These are phyloP conservation scores for Chionographis japonica DNA, from an alignment of 106 monocot genomes.

Conservation along the genomic window DNA sequence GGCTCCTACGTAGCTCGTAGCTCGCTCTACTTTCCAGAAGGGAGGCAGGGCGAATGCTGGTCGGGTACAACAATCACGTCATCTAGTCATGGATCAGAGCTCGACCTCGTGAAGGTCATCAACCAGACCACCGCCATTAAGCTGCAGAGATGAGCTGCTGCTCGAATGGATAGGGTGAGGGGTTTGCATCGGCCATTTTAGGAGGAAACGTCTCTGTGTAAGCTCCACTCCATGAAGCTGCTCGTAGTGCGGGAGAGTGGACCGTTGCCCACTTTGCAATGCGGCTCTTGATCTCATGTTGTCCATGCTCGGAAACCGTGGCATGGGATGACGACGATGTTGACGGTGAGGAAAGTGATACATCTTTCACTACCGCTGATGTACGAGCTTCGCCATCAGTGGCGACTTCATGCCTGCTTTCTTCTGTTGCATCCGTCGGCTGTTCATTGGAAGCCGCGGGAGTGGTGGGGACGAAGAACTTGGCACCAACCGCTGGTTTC, in stretches of 20 bases:
- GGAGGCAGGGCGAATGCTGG: too few species aligned
- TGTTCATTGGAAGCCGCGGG: slow-evolving; percentile 29
- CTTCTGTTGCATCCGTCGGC: slow-evolving; percentile 15
- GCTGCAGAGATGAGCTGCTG: slow-evolving; percentile 13
- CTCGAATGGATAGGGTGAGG: not conserved
- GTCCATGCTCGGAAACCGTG: slow-evolving; percentile 79
- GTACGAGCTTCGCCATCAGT: slow-evolving; percentile 22
- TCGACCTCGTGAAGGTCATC: slow-evolving; percentile 80
- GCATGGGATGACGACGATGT: too few species aligned
- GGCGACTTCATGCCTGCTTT: slow-evolving; percentile 14
- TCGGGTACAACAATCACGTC: too few species aligned
- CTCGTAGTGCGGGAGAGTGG: slow-evolving; percentile 31
- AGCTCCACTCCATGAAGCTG: slow-evolving; percentile 68
- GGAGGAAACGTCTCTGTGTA: slow-evolving; percentile 17
- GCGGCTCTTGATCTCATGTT: slow-evolving; percentile 13
- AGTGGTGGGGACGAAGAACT: slow-evolving; percentile 68
- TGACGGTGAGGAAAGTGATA: slow-evolving; percentile 22
- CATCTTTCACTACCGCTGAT: slow-evolving; percentile 12
- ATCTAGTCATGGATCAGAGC: slow-evolving; percentile 29
- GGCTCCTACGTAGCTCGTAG: not conserved
- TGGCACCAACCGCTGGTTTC: slow-evolving; percentile 54
- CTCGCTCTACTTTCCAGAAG: not conserved
- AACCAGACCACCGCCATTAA: slow-evolving; percentile 18
- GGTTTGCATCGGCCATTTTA: not conserved
- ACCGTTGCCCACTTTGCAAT: slow-evolving; percentile 14